Evolutionary conservation across 1,284 basidiomycete genomes (phyloP), one percentile per base, ranked within the genome.

Genomic region (Cerioporus squamosus): DNA sequence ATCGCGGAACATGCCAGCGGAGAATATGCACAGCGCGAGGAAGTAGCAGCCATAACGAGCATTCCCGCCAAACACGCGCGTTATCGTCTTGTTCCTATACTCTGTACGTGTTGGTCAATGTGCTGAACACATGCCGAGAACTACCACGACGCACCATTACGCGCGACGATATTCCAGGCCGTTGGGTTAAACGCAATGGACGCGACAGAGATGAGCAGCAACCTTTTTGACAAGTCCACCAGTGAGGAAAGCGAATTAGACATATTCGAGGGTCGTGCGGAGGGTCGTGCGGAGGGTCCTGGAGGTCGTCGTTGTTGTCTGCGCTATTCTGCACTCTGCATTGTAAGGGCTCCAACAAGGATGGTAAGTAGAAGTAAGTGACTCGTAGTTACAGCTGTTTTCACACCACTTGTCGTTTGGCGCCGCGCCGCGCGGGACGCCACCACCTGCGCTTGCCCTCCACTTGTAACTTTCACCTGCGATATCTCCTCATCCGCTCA

Each of bases 81-180:
- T 95, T 58, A 97, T 87, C 0, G 93, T 90, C 75, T 91, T 93
- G 77, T 95, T 91, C 62, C 79, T 85, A 76, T 94, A 93, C 75
- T 97, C 95, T 97, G 68, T 18, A 46, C n/a, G n/a, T n/a, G n/a
- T n/a, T n/a, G n/a, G 40, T 47, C 29, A 43, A 17, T 33, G 44
- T 7, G 22, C 31, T n/a, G 42, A 24, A 15, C 39, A 31, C 23
- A 51, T 46, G 51, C 22, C 22, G 17, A 46, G 38, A 36, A 12
- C 43, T 31, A 26, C 46, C 29, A 42, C 42, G 47, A 78, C 83
- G 57, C 58, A 95, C 95, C 96, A 78, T 97, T 95, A 58, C 89
- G 88, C 24, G 96, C 96, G 36, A 96, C 87, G 61, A 95, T 88
- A 76, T 98, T 98, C 97, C 96, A 98, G 66, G 93, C 96, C 2